Conservation (phyloP, 2,329 filamentous ascomycete genomes). For the Fusarium zealandicum region DNA sequence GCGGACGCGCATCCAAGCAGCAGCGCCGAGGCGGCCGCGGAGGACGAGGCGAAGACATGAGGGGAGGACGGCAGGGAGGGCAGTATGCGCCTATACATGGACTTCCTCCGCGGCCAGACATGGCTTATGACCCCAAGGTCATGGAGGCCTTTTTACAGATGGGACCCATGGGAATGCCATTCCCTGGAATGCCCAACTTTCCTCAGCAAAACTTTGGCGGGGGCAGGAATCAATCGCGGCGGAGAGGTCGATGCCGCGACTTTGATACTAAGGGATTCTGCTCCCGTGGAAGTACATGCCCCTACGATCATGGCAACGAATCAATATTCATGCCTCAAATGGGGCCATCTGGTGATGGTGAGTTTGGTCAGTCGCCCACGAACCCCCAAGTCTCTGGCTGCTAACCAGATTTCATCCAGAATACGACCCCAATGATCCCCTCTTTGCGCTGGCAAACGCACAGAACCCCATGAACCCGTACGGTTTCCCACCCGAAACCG, state of each 20-base stretch:
- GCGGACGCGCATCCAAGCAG: constrained; percentile 64
- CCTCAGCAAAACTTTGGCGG: constrained; percentile 40
- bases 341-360: constrained; percentile 37
- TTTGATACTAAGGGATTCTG: constrained; percentile 79
- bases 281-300: constrained; percentile 69
- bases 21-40: constrained; percentile 59
- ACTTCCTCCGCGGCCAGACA: constrained; percentile 30
- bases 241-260: constrained; percentile 67
- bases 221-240: constrained; percentile 43
- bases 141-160: constrained; percentile 69
- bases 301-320: constrained; percentile 71
- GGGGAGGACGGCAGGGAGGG: constrained; percentile 27
- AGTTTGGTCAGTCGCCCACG: constrained; percentile 3
- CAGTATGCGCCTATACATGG: constrained; percentile 15
- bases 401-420: constrained; percentile 37
- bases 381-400: background rate
- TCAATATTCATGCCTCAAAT: constrained; percentile 49
- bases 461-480: constrained; percentile 31
- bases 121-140: constrained; percentile 65
- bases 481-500: constrained; percentile 36
- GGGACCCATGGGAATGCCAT: constrained; percentile 61
- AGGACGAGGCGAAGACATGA: constrained; percentile 37
- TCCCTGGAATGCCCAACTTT: constrained; percentile 51
- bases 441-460: constrained; percentile 32
- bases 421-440: constrained; percentile 46